Evolutionary conservation across 768 basidiomycete genomes (phyloP).

Genomic region (Rhodotorula babjevae): DNA sequence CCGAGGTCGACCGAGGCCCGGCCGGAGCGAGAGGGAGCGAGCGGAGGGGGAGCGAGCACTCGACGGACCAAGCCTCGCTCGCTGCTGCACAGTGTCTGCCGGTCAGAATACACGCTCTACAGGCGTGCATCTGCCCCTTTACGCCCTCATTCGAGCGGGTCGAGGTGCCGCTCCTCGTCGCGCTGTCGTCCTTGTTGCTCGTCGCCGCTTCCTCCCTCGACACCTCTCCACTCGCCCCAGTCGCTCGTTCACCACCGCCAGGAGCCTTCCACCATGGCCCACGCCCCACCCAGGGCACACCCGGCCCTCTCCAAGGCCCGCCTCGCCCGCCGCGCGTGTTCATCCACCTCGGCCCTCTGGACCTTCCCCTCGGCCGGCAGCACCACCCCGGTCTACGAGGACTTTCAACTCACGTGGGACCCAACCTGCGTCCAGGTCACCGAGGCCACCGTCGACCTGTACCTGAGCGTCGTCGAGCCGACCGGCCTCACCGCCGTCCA

Average conservation of each 20-base stretch:
- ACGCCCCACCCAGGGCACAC: not conserved
- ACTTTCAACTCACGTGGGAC: constrained; percentile 25
- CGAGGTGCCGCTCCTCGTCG: not conserved
- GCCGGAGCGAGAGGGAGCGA: too few relatives aligned
- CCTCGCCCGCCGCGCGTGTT: not conserved
- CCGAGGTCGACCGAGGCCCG: too few relatives aligned
- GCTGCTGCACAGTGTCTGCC: too few relatives aligned
- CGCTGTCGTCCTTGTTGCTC: not conserved
- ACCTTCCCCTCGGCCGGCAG: constrained; percentile 8
- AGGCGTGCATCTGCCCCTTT: too few relatives aligned
- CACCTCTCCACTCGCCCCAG: not conserved
- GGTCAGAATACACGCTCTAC: too few relatives aligned
- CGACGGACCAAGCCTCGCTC: too few relatives aligned
- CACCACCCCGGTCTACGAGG: constrained; percentile 29
- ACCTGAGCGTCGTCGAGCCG: constrained; percentile 20
- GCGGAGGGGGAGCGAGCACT: too few relatives aligned
- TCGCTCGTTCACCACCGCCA: too few relatives aligned
- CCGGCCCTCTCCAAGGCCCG: not conserved
- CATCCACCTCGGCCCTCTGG: constrained; percentile 15
- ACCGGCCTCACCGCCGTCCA: constrained; percentile 17
- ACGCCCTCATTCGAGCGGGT: too few relatives aligned
- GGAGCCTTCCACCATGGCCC: not conserved
- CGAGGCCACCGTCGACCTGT: constrained; percentile 20
- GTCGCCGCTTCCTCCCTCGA: too few relatives aligned
- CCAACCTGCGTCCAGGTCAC: constrained; percentile 12